These are phyloP conservation scores for Boletellus ananas DNA, from an alignment of 768 basidiomycete genomes.

Conservation along the genomic window DNA sequence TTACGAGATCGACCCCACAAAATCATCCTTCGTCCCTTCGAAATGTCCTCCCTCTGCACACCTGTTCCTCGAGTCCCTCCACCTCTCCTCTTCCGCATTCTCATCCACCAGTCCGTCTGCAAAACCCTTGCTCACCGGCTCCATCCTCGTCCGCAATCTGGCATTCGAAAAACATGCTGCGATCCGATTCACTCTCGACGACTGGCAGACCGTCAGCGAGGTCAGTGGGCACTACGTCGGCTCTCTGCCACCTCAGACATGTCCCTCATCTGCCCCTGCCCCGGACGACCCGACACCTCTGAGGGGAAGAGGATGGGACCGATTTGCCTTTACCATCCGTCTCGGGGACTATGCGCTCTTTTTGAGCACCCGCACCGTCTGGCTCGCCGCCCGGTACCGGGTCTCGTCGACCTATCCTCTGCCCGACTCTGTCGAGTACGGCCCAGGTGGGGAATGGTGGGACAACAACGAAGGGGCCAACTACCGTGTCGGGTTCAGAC, in stretches of 20 bases:
- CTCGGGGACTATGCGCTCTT: slow-evolving; percentile 65
- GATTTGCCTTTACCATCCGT: slow-evolving; percentile 58
- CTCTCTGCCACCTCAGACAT: slow-evolving; percentile 36
- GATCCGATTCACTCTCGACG: slow-evolving; percentile 87
- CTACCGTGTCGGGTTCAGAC: slow-evolving; percentile 68
- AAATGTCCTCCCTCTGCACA: slow-evolving; percentile 18
- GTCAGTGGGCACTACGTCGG: slow-evolving; percentile 53
- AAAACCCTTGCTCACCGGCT: slow-evolving; percentile 55
- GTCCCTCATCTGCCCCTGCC: background rate
- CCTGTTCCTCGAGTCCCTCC: slow-evolving; percentile 37
- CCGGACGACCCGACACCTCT: background rate
- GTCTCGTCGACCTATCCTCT: slow-evolving; percentile 19
- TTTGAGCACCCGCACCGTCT: slow-evolving; percentile 51
- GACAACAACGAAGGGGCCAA: slow-evolving; percentile 83
- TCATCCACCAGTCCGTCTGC: slow-evolving; percentile 1
- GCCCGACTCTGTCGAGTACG: slow-evolving; percentile 23
- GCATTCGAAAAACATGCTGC: slow-evolving; percentile 83
- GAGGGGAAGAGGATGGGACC: slow-evolving; percentile 43
- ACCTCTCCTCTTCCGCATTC: slow-evolving; percentile 15
- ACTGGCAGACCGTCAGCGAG: slow-evolving; percentile 92
- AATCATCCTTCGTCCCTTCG: slow-evolving; percentile 12
- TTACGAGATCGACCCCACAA: slow-evolving; percentile 23
- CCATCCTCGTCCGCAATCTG: slow-evolving; percentile 80
- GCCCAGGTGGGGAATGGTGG: slow-evolving; percentile 79
- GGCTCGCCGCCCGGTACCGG: slow-evolving; percentile 56